Conservation (phyloP, 495 filamentous ascomycete species). For the Penicilliopsis zonata region DNA sequence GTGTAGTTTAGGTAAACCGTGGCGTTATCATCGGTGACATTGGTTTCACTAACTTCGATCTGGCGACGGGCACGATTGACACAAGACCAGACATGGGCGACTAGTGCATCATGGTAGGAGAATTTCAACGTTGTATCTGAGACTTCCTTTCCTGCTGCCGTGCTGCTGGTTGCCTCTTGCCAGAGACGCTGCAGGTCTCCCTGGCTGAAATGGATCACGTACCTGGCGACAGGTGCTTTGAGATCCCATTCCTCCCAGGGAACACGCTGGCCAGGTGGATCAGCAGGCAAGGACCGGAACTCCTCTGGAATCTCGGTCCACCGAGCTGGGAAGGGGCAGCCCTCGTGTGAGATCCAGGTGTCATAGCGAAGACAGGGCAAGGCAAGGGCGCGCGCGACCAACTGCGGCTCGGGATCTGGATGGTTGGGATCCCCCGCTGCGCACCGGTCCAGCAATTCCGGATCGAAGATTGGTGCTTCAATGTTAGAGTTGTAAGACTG, state of each 20-base stretch:
- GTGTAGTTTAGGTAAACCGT: constrained; percentile 22
- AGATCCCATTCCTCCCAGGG: constrained; percentile 1
- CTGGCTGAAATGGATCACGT: not conserved
- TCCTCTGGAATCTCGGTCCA: too few species aligned
- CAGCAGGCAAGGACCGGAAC: too few species aligned
- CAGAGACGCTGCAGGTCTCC: not conserved
- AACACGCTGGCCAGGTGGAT: too few species aligned
- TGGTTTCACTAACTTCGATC: too few species aligned
- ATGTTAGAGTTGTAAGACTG: too few species aligned
- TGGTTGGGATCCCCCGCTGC: constrained; percentile 1
- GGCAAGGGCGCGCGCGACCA: not conserved
- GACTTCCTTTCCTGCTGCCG: too few species aligned
- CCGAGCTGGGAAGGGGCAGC: too few species aligned
- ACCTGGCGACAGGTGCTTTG: not conserved
- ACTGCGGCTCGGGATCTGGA: not conserved
- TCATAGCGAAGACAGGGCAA: constrained; percentile 1
- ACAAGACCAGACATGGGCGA: constrained; percentile 26
- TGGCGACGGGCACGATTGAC: constrained; percentile 19
- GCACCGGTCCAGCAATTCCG: not conserved
- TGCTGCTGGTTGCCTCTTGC: not conserved
- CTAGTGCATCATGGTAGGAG: constrained; percentile 11
- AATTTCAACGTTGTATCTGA: constrained; percentile 6
- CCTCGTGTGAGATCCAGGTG: too few species aligned
- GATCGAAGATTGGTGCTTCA: constrained; percentile 1
- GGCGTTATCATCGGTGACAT: constrained; percentile 6